Evolutionary conservation across 2,329 filamentous ascomycete species (phyloP).

Genomic region (Biscogniauxia mediterranea): DNA sequence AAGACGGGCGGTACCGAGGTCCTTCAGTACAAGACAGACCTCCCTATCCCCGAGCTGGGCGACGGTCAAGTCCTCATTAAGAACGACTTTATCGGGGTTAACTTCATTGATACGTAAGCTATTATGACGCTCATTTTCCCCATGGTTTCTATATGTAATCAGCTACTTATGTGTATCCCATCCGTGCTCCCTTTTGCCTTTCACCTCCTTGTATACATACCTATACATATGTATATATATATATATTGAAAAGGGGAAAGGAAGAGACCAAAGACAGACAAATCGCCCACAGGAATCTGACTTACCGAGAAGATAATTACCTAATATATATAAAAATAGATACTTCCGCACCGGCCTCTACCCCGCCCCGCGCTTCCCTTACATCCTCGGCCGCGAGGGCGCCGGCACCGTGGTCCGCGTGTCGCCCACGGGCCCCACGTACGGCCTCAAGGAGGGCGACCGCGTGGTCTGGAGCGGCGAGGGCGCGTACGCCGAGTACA

Average conservation of each 20-base stretch:
- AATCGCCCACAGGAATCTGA: slow-evolving; percentile 1
- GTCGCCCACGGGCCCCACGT: slow-evolving; percentile 49
- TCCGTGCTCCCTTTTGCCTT: slow-evolving; percentile 2
- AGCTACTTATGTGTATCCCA: neutral
- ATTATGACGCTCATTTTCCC: neutral
- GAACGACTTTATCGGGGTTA: slow-evolving; percentile 78
- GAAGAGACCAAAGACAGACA: neutral
- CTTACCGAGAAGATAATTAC: neutral
- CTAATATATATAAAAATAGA: slow-evolving; percentile 30
- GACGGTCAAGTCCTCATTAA: slow-evolving; percentile 76
- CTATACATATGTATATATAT: neutral
- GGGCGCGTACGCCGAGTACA: slow-evolving; percentile 57
- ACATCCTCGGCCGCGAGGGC: slow-evolving; percentile 77
- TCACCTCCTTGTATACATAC: neutral
- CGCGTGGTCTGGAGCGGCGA: slow-evolving; percentile 67
- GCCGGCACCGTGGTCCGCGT: slow-evolving; percentile 65
- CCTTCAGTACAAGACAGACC: slow-evolving; percentile 66
- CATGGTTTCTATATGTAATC: too few relatives aligned
- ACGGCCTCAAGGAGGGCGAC: slow-evolving; percentile 63
- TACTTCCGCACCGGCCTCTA: slow-evolving; percentile 90
- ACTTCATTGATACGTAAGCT: slow-evolving; percentile 78
- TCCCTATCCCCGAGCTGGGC: slow-evolving; percentile 66
- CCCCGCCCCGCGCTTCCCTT: slow-evolving; percentile 63
- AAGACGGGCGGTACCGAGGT: slow-evolving; percentile 72
- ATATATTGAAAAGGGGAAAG: neutral